These are phyloP conservation scores for Radiomyces spectabilis DNA, from an alignment of 192 early-diverging fungal species.

Conservation along the genomic window DNA sequence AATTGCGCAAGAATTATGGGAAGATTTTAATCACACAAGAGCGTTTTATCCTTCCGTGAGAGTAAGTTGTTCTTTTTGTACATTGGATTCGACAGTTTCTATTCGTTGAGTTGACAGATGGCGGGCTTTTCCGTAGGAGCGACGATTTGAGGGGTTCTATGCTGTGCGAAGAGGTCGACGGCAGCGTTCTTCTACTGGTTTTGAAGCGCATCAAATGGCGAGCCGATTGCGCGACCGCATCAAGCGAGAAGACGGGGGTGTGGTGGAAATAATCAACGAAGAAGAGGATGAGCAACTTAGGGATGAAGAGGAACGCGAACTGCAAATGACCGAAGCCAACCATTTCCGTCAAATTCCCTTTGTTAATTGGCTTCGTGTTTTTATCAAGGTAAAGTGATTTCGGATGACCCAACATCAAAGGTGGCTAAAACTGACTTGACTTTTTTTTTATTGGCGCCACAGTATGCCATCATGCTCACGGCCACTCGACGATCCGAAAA, in stretches of 20 bases:
- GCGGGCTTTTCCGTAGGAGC: too few species aligned
- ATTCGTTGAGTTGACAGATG: too few species aligned
- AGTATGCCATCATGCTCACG: constrained; percentile 52
- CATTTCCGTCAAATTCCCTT: constrained; percentile 36
- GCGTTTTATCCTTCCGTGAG: constrained; percentile 16
- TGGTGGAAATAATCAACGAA: constrained; percentile 9
- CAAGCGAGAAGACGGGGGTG: neutral
- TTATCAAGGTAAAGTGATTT: constrained; percentile 58
- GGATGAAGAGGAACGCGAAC: constrained; percentile 25
- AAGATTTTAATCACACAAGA: constrained; percentile 14
- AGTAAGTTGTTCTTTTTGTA: too few species aligned
- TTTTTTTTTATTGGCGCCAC: too few species aligned
- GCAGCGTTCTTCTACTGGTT: neutral
- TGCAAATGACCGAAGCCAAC: constrained; percentile 11
- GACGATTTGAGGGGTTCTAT: constrained; percentile 9
- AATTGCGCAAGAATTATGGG: constrained; percentile 15
- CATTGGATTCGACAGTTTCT: too few species aligned
- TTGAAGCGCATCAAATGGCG: constrained; percentile 15
- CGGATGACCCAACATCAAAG: too few species aligned
- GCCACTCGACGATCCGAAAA: constrained; percentile 46
- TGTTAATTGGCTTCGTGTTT: constrained; percentile 57
- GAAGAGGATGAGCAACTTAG: constrained; percentile 4
- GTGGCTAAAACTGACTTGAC: too few species aligned
- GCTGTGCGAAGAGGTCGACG: neutral
- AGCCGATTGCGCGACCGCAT: constrained; percentile 5